Evolutionary conservation across 108 stramenopile genomes (phyloP), one percentile per base, ranked within the genome.

Genomic region (Stephanodiscus minutulus): DNA sequence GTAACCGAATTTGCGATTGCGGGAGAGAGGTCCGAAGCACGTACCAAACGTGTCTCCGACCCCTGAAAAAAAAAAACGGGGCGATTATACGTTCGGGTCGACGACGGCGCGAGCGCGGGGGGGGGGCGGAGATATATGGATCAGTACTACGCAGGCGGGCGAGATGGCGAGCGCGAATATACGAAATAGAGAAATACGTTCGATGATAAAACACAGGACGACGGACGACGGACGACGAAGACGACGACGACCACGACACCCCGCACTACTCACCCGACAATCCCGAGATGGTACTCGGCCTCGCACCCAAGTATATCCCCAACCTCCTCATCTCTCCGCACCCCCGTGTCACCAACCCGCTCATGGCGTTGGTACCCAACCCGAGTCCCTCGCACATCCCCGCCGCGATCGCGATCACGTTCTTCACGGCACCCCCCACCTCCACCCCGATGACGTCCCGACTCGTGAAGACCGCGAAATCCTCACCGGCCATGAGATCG

Each of bases 1-100:
- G 61, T 88, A 92, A 10, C 98, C 98, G 71, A 97, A 93, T 58
- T 90, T 86, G 20, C 98, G 89, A 79, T 98, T 98, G 7, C 98
- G 84, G 6, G 93, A 95, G 50, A 98, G 80, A 13, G 98, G 98
- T 3, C 98, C 98, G 60, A 98, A 98, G 73, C 98, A 98, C 15
- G 98, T 98, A 15, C 96, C 98, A 70, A 98, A 98, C 6, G 98
- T 97, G 75, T 98, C 98, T 15, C 98, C 98, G 18, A 97, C 96
- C n/a, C 92, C 92, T 91, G 65, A 2, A 49, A 12, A 24, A 47
- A 17, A 20, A 52, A 52, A 39, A 4, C 1, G 39, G 39, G 39
- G 8, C 7, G 39, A 11, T 8, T 39, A 7, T 39, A n/a, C n/a
- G n/a, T n/a, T n/a, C n/a, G n/a, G n/a, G n/a, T n/a, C n/a, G n/a